Evolutionary conservation across 371 early-diverging fungal species (phyloP).

Genomic region (Mortierella sp.): DNA sequence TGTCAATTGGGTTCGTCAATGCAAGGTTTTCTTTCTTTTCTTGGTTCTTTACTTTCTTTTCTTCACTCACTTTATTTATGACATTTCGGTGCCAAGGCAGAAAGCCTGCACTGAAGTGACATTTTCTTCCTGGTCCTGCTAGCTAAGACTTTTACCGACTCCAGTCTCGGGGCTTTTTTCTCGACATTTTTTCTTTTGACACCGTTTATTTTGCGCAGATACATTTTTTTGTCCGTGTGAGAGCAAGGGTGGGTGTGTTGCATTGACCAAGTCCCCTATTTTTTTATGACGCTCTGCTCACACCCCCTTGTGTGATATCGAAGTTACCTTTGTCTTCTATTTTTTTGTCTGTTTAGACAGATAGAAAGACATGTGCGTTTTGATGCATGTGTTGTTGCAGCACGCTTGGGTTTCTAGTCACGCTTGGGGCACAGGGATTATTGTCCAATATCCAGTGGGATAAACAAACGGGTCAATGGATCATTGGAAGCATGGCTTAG

Average conservation of each 20-base stretch:
- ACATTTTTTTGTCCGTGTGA: not conserved
- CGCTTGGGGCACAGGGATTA: not conserved
- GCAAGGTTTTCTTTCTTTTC: not conserved
- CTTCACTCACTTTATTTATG: not conserved
- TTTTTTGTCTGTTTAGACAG: not conserved
- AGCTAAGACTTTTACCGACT: not conserved
- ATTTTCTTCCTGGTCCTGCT: not conserved
- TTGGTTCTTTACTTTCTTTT: not conserved
- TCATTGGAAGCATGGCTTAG: too few relatives aligned
- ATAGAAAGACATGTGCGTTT: not conserved
- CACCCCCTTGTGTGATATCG: not conserved
- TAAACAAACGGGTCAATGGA: too few relatives aligned
- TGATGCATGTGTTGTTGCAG: not conserved
- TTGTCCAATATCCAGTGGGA: not conserved
- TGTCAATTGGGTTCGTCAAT: not conserved
- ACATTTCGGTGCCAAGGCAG: not conserved
- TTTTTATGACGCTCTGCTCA: not conserved
- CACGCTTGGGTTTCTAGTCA: not conserved
- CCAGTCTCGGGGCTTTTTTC: not conserved
- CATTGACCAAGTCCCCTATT: slow-evolving; percentile 5
- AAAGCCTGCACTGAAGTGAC: not conserved
- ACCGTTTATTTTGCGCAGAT: not conserved
- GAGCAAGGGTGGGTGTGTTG: not conserved
- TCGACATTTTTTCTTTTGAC: not conserved
- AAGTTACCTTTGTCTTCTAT: not conserved